phyloP scores from a whole-genome alignment of 345 rosid genomes.

The Conringia planisiliqua region DNA sequence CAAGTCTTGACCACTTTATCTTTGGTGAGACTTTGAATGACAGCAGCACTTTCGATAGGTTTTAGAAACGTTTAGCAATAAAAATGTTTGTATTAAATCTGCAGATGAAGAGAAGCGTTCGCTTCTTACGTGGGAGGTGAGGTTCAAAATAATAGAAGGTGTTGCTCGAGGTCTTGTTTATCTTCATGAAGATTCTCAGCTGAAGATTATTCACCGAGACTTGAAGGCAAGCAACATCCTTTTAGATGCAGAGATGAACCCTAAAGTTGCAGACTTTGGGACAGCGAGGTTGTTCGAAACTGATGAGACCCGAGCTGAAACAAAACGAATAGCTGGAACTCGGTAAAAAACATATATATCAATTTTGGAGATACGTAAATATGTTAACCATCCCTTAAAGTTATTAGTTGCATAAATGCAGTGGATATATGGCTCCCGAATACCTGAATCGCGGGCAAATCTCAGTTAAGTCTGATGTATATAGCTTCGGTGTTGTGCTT shows the following conservation, averaged over 20 bases:
- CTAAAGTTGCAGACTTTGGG: slow-evolving; percentile 34
- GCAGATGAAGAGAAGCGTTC: slow-evolving; percentile 17
- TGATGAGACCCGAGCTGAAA: slow-evolving; percentile 15
- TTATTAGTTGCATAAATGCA: too few relatives aligned
- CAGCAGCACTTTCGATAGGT: too few relatives aligned
- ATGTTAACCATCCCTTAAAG: too few relatives aligned
- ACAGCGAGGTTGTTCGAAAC: slow-evolving; percentile 23
- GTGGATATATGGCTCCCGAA: too few relatives aligned
- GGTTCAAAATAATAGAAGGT: slow-evolving; percentile 33
- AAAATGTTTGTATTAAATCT: too few relatives aligned
- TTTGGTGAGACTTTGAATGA: too few relatives aligned
- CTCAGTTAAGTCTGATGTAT: too few relatives aligned
- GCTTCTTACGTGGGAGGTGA: slow-evolving; percentile 3
- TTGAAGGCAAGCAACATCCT: slow-evolving; percentile 28
- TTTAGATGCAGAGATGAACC: slow-evolving; percentile 27
- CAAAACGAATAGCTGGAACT: slow-evolving; percentile 5
- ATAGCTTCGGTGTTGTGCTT: too few relatives aligned
- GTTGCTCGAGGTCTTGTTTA: slow-evolving; percentile 25
- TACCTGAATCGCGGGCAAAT: too few relatives aligned
- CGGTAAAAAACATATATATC: neutral
- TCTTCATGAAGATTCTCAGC: slow-evolving; percentile 29
- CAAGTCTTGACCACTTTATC: too few relatives aligned
- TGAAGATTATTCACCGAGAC: slow-evolving; percentile 26
- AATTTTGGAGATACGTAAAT: too few relatives aligned
- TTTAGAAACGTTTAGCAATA: too few relatives aligned